Conservation (phyloP, 768 basidiomycete species). For the Phanerochaete carnosa region DNA sequence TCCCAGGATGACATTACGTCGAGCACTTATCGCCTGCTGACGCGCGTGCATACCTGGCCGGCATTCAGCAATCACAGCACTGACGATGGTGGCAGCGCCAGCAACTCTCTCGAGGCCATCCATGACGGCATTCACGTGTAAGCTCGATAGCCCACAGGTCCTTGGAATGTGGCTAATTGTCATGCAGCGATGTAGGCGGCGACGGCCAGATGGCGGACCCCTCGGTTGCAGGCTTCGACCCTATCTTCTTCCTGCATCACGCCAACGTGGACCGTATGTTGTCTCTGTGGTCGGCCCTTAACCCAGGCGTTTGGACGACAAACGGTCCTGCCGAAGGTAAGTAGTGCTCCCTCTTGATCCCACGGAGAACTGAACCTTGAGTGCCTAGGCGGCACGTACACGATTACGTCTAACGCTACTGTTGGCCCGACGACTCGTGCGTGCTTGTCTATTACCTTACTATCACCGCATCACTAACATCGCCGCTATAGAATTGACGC, state of each 20-base stretch:
- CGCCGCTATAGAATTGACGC: background rate
- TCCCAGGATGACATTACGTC: background rate
- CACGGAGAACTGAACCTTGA: no score
- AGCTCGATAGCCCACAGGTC: constrained; percentile 38
- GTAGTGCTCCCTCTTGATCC: no score
- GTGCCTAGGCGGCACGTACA: background rate
- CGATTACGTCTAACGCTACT: background rate
- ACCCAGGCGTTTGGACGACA: background rate
- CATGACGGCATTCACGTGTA: constrained; percentile 42
- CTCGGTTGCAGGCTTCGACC: constrained; percentile 41
- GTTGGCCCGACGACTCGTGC: background rate
- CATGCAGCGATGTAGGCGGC: no score
- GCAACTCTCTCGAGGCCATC: constrained; percentile 49
- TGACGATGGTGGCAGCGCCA: constrained; percentile 26
- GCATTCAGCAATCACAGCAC: constrained; percentile 39
- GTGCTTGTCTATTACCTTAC: background rate
- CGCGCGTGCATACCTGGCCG: constrained; percentile 30
- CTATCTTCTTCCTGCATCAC: constrained; percentile 24
- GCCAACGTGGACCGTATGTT: background rate
- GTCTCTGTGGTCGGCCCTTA: background rate
- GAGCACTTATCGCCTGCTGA: background rate
- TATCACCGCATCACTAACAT: background rate
- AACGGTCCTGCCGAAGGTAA: background rate
- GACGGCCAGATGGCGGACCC: no score
- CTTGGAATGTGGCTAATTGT: background rate